Evolutionary conservation across 1,284 basidiomycete species (phyloP), one percentile per base, ranked within the genome.

Genomic region (Ustilago curta): DNA sequence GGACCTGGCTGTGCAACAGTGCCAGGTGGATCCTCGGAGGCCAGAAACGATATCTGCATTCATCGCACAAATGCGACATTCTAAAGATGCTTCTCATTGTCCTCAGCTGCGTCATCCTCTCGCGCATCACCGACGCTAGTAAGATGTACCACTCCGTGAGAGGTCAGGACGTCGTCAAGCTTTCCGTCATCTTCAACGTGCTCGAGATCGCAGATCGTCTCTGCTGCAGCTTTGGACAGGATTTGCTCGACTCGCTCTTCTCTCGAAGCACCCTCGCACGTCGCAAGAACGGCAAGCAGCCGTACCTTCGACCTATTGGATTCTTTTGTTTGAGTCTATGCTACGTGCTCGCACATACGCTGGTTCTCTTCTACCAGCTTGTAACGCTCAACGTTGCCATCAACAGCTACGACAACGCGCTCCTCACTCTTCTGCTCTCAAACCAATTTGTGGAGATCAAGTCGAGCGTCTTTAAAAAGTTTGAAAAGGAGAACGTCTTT

Each of bases 381-480:
- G 93, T 97, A 56, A 90, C 95, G 1, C 88, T 99, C 65, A 99
- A 99, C 77, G 96, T 99, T 27, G 96, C 97, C 5, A 93, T 99
- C 85, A 99, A 99, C 86, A 96, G 95, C 18, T 99, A 97, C 86
- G 96, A 98, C 85, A 93, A 99, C 83, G 92, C 95, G 1, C 90
- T 99, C 14, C 88, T 99, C 35, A 97, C 96, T 0, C 89, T 99
- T 0, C 88, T 99, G 6, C 91, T 99, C 45, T 97, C 94, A 47
- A 99, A 99, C 85, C 97, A 99, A 85, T 99, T 99, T 83, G 96
- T 99, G 50, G 97, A 99, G 87, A 99, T 99, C 87, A 99, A 99
- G 86, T 95, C 96, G 40, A 95, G 87, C 79, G 97, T 99, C 0
- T 99, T 99, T 89, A 99, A 99, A 86, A 98, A 93, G 85, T 99